Conservation (phyloP, 2,329 filamentous ascomycete species). For the Colletotrichum limetticola region DNA sequence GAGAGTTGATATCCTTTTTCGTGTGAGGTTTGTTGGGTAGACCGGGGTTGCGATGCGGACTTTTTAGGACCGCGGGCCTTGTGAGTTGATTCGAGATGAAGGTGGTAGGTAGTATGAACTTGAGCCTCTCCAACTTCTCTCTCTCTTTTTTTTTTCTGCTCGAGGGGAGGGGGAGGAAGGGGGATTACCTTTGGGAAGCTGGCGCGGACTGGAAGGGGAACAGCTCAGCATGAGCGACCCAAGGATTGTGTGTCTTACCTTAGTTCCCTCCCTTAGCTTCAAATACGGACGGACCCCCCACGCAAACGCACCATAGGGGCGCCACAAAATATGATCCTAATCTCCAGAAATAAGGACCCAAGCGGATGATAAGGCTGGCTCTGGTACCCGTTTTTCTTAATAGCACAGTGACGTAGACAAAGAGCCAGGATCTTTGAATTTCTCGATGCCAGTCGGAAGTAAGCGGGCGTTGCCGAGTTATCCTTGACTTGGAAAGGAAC, state of each 20-base stretch:
- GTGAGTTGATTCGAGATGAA: neutral
- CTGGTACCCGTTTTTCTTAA: neutral
- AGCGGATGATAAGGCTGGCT: neutral
- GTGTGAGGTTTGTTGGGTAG: too few relatives aligned
- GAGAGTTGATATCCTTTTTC: too few relatives aligned
- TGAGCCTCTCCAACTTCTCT: neutral
- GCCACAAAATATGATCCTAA: conserved; percentile 28
- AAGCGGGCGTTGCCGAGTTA: neutral
- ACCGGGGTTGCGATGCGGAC: too few relatives aligned
- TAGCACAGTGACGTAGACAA: neutral
- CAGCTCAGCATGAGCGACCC: conserved; percentile 7
- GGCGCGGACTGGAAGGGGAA: conserved; percentile 6
- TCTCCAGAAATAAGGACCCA: conserved; percentile 11
- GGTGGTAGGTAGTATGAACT: neutral
- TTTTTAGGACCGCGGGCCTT: neutral
- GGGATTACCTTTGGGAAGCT: neutral
- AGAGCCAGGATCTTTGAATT: too few relatives aligned
- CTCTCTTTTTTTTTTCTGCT: neutral
- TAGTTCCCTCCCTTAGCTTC: conserved; percentile 32
- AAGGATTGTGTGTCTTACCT: conserved; percentile 17
- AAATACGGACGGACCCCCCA: conserved; percentile 1
- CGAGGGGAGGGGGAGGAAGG: neutral
- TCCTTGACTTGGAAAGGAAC: neutral
- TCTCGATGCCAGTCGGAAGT: neutral
- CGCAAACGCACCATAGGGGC: conserved; percentile 18